Percentiles rank a stretch among this genome's conserved stretches.
Conservation (phyloP, 2,329 filamentous ascomycete genomes). For the Aspergillus persii region DNA sequence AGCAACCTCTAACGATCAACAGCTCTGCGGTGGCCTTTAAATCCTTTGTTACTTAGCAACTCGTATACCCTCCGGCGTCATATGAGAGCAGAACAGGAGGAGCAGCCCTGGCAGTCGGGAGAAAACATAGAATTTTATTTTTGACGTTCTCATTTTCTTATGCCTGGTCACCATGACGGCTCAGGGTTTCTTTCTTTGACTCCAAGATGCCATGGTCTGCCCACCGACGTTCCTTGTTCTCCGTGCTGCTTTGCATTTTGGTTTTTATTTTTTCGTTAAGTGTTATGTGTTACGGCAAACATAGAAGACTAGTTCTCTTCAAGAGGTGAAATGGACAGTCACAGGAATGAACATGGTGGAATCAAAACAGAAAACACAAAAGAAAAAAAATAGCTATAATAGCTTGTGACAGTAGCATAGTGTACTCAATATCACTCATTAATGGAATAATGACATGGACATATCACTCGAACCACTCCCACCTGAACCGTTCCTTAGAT, state of each 20-base stretch:
- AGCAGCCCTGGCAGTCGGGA: conserved; percentile 36
- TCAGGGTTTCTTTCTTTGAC: conserved; percentile 15
- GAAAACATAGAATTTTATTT: conserved; percentile 29
- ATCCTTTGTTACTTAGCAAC: conserved; percentile 35
- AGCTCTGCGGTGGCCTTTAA: conserved; percentile 44
- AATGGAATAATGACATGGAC: not conserved
- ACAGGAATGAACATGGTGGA: conserved; percentile 7
- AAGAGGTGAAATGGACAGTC: conserved; percentile 19
- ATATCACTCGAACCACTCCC: too few relatives aligned
- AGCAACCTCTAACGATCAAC: conserved; percentile 9
- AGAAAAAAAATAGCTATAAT: not conserved
- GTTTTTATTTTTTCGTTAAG: conserved; percentile 17
- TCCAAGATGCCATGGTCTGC: conserved; percentile 21
- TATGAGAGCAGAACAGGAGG: conserved; percentile 34
- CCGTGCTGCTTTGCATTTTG: conserved; percentile 21
- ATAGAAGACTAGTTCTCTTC: conserved; percentile 20
- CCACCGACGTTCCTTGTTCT: conserved; percentile 22
- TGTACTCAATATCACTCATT: conserved; percentile 8
- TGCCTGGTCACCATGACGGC: conserved; percentile 9
- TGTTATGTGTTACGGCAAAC: conserved; percentile 29
- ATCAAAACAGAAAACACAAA: not conserved
- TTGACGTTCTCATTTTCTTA: conserved; percentile 16
- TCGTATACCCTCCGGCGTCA: conserved; percentile 42
- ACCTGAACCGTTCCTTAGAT: too few relatives aligned
- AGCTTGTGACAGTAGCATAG: conserved; percentile 5